These are phyloP conservation scores for Lachnellula arida DNA, from an alignment of 2,329 filamentous ascomycete genomes.

Conservation along the genomic window DNA sequence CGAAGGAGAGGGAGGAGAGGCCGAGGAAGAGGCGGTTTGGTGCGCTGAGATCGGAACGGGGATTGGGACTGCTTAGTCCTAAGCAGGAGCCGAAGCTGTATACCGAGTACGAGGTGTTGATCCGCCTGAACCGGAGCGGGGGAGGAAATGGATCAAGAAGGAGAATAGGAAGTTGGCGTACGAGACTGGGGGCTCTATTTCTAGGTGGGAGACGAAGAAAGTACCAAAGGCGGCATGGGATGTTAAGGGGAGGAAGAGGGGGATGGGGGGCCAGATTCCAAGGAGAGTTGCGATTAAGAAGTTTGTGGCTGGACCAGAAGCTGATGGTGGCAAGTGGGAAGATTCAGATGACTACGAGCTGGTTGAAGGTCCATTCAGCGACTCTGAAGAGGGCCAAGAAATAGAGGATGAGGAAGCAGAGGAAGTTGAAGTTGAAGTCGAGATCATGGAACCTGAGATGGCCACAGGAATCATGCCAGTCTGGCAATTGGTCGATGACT, in stretches of 20 bases:
- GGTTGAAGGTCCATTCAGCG: too few relatives aligned
- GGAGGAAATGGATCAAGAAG: background rate
- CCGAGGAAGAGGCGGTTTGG: background rate
- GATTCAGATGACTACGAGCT: too few relatives aligned
- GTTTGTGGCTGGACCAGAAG: too few relatives aligned
- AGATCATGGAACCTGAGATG: background rate
- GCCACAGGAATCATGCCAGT: background rate
- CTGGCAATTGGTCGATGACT: background rate
- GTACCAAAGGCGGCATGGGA: background rate
- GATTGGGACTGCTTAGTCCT: too few relatives aligned
- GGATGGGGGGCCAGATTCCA: background rate
- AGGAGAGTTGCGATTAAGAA: too few relatives aligned
- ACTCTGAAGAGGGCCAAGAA: background rate
- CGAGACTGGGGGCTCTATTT: too few relatives aligned
- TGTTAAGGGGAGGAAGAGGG: background rate
- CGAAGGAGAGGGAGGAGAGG: slow-evolving; percentile 9
- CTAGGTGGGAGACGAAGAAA: too few relatives aligned
- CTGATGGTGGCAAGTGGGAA: too few relatives aligned
- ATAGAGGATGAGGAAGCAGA: background rate
- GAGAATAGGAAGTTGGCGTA: too few relatives aligned
- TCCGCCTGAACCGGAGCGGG: background rate
- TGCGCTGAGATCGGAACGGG: too few relatives aligned
- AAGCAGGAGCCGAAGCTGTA: background rate
- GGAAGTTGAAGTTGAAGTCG: too few relatives aligned
- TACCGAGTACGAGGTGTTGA: background rate